These are phyloP conservation scores for Fusarium pseudonygamai DNA, from an alignment of 2,329 filamentous ascomycete genomes.

Conservation along the genomic window DNA sequence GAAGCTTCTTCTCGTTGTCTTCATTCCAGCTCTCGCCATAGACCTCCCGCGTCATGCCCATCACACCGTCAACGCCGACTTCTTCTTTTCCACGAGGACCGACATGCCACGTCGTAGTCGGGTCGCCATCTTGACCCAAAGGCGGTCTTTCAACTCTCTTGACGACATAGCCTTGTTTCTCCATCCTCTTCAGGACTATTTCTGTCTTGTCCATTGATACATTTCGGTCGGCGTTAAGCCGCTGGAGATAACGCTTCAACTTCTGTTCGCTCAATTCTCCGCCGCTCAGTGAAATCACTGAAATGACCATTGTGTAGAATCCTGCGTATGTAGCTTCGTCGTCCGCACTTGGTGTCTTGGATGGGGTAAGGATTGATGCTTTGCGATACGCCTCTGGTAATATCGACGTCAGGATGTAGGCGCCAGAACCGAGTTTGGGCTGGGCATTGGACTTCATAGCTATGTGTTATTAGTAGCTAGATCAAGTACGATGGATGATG, in stretches of 20 bases:
- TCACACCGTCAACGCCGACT: constrained; percentile 79
- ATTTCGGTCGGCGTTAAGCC: constrained; percentile 79
- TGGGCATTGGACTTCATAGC: constrained; percentile 58
- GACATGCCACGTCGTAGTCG: constrained; percentile 82
- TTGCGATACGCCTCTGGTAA: constrained; percentile 74
- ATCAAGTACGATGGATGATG: neutral
- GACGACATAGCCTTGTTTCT: constrained; percentile 84
- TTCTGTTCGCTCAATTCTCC: constrained; percentile 80
- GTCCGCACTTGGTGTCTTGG: constrained; percentile 69
- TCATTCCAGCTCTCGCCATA: constrained; percentile 61
- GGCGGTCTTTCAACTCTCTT: constrained; percentile 72
- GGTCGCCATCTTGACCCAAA: constrained; percentile 70
- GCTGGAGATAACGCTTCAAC: constrained; percentile 76
- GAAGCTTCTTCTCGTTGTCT: constrained; percentile 68
- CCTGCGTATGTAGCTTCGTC: constrained; percentile 83
- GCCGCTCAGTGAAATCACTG: constrained; percentile 79
- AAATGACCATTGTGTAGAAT: constrained; percentile 82
- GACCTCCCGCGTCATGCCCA: constrained; percentile 71
- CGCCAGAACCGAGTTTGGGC: constrained; percentile 67
- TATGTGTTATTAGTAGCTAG: constrained; percentile 26
- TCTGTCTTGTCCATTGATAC: constrained; percentile 82
- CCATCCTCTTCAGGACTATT: constrained; percentile 76
- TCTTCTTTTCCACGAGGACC: constrained; percentile 88
- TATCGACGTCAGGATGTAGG: constrained; percentile 80
- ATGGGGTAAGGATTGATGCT: constrained; percentile 74